Conservation (phyloP, 768 basidiomycete species). For the Termitomyces sp. region DNA sequence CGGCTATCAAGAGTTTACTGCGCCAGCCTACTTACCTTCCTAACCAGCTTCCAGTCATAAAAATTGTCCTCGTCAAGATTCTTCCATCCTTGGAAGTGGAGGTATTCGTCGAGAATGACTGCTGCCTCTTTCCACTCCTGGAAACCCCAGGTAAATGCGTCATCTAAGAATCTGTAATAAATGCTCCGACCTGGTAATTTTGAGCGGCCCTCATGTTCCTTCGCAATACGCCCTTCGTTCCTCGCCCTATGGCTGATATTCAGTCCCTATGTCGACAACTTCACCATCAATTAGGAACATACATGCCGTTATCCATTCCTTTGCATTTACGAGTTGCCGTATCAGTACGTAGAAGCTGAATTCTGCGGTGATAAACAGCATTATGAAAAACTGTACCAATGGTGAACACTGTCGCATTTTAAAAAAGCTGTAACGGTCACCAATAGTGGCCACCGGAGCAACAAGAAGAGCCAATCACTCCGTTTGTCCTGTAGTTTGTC, state of each 20-base stretch:
- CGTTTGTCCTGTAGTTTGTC: slow-evolving; percentile 43
- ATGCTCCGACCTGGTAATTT: slow-evolving; percentile 58
- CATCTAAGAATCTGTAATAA: neutral
- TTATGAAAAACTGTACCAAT: slow-evolving; percentile 81
- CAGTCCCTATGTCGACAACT: neutral
- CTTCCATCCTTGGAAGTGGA: slow-evolving; percentile 92
- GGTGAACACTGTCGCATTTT: neutral
- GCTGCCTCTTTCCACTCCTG: slow-evolving; percentile 90
- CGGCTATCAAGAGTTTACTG: neutral
- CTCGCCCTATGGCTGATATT: slow-evolving; percentile 57
- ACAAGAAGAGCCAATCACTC: slow-evolving; percentile 70
- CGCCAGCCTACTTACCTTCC: slow-evolving; percentile 43
- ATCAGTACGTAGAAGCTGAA: slow-evolving; percentile 86
- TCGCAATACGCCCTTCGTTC: slow-evolving; percentile 74
- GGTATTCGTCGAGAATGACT: slow-evolving; percentile 67
- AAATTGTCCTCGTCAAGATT: slow-evolving; percentile 79
- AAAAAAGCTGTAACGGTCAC: slow-evolving; percentile 28
- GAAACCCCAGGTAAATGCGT: neutral
- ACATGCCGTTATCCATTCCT: slow-evolving; percentile 94
- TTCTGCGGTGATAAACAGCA: slow-evolving; percentile 75
- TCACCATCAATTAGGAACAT: slow-evolving; percentile 12
- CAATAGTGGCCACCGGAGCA: slow-evolving; percentile 84
- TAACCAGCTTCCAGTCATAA: slow-evolving; percentile 87
- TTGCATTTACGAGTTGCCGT: slow-evolving; percentile 88
- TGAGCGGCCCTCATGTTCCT: slow-evolving; percentile 67